Conservation (phyloP, 768 basidiomycete species). For the Mycena vulgaris region DNA sequence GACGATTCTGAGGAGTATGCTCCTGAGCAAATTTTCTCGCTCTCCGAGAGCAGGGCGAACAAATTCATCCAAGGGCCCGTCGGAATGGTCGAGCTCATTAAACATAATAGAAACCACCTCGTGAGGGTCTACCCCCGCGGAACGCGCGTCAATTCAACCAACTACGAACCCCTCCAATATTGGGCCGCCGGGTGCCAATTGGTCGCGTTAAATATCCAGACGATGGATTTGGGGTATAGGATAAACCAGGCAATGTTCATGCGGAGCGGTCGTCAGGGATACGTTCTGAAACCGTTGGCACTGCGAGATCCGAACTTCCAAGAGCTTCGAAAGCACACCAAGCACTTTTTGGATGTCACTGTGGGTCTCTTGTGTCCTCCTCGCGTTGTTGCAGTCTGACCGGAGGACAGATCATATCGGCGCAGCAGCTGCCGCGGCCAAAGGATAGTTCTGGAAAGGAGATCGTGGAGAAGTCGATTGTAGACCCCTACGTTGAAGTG, state of each 20-base stretch:
- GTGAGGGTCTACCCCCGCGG: constrained; percentile 94
- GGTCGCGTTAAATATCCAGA: constrained; percentile 98
- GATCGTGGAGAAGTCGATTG: constrained; percentile 67
- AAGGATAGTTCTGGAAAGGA: constrained; percentile 80
- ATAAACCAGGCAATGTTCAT: constrained; percentile 98
- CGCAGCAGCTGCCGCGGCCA: constrained; percentile 90
- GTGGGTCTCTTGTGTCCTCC: constrained; percentile 46
- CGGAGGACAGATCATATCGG: constrained; percentile 70
- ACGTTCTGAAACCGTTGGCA: constrained; percentile 90
- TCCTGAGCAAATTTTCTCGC: constrained; percentile 90
- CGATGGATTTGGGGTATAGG: constrained; percentile 90
- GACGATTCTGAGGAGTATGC: constrained; percentile 92
- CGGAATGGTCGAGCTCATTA: constrained; percentile 81
- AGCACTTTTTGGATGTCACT: constrained; percentile 76
- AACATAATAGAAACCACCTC: constrained; percentile 90
- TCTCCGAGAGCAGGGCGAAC: constrained; percentile 89
- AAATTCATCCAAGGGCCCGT: constrained; percentile 75
- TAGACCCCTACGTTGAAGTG: constrained; percentile 81
- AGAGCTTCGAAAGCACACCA: constrained; percentile 68
- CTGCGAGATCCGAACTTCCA: constrained; percentile 79
- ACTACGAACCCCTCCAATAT: constrained; percentile 92
- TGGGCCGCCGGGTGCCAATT: constrained; percentile 94
- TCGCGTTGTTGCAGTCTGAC: not conserved
- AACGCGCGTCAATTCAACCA: constrained; percentile 84
- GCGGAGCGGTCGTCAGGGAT: constrained; percentile 90